phyloP scores from a whole-genome alignment of 2,329 filamentous ascomycete species.

The Trichoderma semiorbis region DNA sequence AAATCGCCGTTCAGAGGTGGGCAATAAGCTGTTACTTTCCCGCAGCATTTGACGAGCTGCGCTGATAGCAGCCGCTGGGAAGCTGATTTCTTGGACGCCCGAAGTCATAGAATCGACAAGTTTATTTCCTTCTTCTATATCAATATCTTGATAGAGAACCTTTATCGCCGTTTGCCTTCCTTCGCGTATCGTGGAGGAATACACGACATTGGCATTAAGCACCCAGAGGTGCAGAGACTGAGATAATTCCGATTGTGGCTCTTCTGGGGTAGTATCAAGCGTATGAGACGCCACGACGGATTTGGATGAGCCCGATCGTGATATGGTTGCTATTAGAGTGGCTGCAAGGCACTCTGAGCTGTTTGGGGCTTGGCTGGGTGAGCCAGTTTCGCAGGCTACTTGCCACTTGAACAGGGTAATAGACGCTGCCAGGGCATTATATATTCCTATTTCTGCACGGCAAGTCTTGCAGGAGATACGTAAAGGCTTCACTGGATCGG shows the following conservation, averaged over 20 bases:
- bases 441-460: conserved; percentile 44
- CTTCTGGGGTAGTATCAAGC: conserved; percentile 14
- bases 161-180: conserved; percentile 45
- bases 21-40: conserved; percentile 50
- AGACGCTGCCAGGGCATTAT: conserved; percentile 43
- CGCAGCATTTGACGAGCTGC: conserved; percentile 44
- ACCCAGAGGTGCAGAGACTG: conserved; percentile 51
- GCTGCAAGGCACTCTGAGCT: conserved; percentile 51
- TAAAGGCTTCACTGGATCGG: conserved; percentile 31
- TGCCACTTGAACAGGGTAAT: conserved; percentile 58
- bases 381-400: conserved; percentile 39
- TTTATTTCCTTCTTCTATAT: conserved; percentile 42
- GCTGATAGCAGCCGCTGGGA: conserved; percentile 50
- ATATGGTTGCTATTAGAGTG: conserved; percentile 50
- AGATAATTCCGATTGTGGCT: background rate
- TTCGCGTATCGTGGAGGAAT: conserved; percentile 40
- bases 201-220: conserved; percentile 53
- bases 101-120: conserved; percentile 51
- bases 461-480: conserved; percentile 47
- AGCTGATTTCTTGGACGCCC: conserved; percentile 56
- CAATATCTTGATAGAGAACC: conserved; percentile 48
- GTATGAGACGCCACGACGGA: conserved; percentile 45
- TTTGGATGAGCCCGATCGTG: conserved; percentile 57
- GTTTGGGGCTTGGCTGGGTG: conserved; percentile 32
- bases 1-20: conserved; percentile 53